Base-by-base conservation (phyloP, 805 yeast species). In the Yarrowia alimentaria region DNA sequence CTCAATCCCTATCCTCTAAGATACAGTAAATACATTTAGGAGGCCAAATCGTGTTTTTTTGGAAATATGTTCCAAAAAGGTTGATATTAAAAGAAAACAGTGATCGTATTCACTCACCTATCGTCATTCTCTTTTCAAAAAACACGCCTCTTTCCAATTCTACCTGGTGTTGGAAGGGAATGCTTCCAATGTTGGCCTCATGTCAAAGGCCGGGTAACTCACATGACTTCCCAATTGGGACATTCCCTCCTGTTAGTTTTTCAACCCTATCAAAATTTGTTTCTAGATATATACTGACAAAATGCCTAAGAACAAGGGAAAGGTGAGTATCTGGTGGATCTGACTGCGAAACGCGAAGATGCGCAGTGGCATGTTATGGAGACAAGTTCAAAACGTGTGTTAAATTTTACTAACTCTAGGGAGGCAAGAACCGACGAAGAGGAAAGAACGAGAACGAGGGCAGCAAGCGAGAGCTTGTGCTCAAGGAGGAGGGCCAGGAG, bases 401-500 rank as follows among this genome's bases (percentile, higher is more conserved):
- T n/a, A n/a, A n/a, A n/a, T n/a, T 26, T 34, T 47, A 35, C 32
- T 54, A 20, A 33, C 29, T n/a, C 21, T 52, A 61, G 63, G 75
- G 75, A 56, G 80, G 80, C 54, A 76, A 76, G 74, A 91, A 82
- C 68, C 75, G 99, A 78, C 81, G 94, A 76, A 85, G 97, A 80
- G 99, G 99, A 70, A 93, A 93, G 91, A 90, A 90, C 70, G 96
- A 84, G 67, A 80, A 81, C 69, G 83, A 79, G 55, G 81, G 84
- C 57, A 90, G 88, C 72, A 93, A 93, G 77, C 87, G 99, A 75
- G 99, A 93, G 68, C 79, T 93, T 61, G 78, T 81, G 67, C 79
- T 77, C 68, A 88, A 82, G 64, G 99, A 93, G 57, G 99, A 93
- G 64, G 95, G 95, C 54, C 99, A 93, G 75, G 98, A 93, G 70